phyloP scores from a whole-genome alignment of 1,284 basidiomycete genomes.

The Termitomyces sp. region DNA sequence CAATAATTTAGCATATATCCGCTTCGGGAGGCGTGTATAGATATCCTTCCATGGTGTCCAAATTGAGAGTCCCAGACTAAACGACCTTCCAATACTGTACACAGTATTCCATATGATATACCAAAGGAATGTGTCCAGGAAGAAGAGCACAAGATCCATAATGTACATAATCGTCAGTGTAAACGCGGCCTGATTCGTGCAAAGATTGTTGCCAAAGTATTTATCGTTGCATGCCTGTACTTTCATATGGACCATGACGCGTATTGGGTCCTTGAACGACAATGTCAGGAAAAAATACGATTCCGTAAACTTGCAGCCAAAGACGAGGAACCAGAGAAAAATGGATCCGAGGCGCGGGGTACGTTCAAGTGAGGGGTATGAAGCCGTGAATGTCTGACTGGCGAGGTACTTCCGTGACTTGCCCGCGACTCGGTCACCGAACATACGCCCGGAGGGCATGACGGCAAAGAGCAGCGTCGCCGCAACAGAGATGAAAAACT shows the following conservation, averaged over 20 bases:
- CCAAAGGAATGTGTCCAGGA: constrained; percentile 97
- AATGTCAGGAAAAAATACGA: constrained; percentile 95
- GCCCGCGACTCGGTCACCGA: constrained; percentile 90
- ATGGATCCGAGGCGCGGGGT: constrained; percentile 69
- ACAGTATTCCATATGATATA: constrained; percentile 97
- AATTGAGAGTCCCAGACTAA: constrained; percentile 86
- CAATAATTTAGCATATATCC: constrained; percentile 90
- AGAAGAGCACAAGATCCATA: constrained; percentile 93
- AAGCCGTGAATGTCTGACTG: constrained; percentile 93
- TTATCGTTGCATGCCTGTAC: constrained; percentile 83
- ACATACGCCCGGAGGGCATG: constrained; percentile 91
- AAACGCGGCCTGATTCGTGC: constrained; percentile 87
- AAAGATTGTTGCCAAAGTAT: constrained; percentile 76
- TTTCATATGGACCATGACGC: constrained; percentile 91
- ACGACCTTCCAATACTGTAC: constrained; percentile 87
- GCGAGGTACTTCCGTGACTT: constrained; percentile 94
- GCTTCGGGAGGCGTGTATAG: constrained; percentile 87
- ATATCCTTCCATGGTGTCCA: constrained; percentile 98
- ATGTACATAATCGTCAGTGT: constrained; percentile 93
- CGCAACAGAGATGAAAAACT: constrained; percentile 84
- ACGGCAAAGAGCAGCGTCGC: constrained; percentile 81
- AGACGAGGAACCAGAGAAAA: constrained; percentile 83
- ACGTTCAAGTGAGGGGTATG: constrained; percentile 69
- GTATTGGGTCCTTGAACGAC: constrained; percentile 87
- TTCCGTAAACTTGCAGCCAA: constrained; percentile 91